A percentile compares a stretch with the other conserved stretches of the same genome.
These are phyloP conservation scores for Boletus rufocinnamomeus DNA, from an alignment of 768 basidiomycete species.

Conservation along the genomic window DNA sequence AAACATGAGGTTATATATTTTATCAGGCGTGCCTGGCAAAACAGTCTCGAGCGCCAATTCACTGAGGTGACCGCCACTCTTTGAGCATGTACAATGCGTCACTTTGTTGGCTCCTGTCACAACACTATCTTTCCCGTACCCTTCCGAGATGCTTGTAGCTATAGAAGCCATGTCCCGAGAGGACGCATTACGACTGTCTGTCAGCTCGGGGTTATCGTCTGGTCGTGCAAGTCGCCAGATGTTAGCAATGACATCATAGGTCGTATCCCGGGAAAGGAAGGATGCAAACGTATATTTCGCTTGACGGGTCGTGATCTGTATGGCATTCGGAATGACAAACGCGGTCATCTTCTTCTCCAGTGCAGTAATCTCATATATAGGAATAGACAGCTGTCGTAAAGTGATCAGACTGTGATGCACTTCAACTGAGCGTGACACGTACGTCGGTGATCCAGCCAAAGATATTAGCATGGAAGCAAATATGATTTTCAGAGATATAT, in stretches of 20 bases:
- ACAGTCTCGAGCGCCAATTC: conserved; percentile 78
- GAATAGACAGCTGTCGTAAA: conserved; percentile 68
- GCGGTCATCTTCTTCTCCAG: conserved; percentile 99
- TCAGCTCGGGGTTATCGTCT: conserved; percentile 42
- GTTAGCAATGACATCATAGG: conserved; percentile 93
- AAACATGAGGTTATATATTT: conserved; percentile 95
- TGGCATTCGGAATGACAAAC: conserved; percentile 95
- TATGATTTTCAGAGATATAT: conserved; percentile 97
- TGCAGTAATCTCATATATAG: conserved; percentile 81
- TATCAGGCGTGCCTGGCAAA: conserved; percentile 90
- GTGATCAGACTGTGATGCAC: conserved; percentile 11
- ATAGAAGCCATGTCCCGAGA: conserved; percentile 22
- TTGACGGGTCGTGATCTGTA: conserved; percentile 81
- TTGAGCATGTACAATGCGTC: conserved; percentile 75
- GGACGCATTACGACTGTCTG: conserved; percentile 20
- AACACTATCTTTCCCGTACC: conserved; percentile 1
- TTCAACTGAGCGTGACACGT: conserved; percentile 35
- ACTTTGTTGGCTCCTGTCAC: conserved; percentile 45
- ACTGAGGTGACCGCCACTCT: conserved; percentile 63
- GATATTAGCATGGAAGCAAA: conserved; percentile 99
- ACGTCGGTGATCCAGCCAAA: conserved; percentile 99
- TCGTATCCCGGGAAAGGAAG: conserved; percentile 94
- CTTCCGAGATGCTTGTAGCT: conserved; percentile 23
- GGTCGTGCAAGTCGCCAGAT: conserved; percentile 93
- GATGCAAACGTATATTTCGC: conserved; percentile 94